Conservation (phyloP, 1,139 yeast species). For the Saccharomyces hybrid region DNA sequence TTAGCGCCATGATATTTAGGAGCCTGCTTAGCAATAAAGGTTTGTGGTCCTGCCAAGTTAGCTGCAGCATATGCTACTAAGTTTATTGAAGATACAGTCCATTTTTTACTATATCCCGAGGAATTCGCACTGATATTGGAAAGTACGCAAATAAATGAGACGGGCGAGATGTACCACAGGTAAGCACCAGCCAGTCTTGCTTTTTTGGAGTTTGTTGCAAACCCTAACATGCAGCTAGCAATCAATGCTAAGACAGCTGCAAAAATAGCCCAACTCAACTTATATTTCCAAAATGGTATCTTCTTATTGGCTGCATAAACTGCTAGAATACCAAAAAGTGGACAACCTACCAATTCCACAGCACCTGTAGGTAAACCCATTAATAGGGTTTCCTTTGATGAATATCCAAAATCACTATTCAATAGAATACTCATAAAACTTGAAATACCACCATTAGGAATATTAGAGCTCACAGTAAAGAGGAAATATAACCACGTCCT, state of each 20-base stretch:
- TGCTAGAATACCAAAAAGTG: slow-evolving; percentile 31
- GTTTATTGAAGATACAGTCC: slow-evolving; percentile 26
- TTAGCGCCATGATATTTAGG: slow-evolving; percentile 44
- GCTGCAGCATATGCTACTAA: slow-evolving; percentile 35
- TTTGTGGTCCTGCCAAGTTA: slow-evolving; percentile 61
- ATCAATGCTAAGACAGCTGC: slow-evolving; percentile 35
- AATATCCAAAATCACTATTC: slow-evolving; percentile 34
- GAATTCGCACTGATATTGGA: slow-evolving; percentile 31
- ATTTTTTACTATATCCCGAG: slow-evolving; percentile 32
- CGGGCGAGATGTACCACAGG: slow-evolving; percentile 30
- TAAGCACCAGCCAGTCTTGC: slow-evolving; percentile 41
- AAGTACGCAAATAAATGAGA: slow-evolving; percentile 33
- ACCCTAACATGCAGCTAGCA: slow-evolving; percentile 44
- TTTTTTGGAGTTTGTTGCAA: slow-evolving; percentile 32
- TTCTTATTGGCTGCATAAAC: slow-evolving; percentile 34
- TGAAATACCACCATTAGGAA: slow-evolving; percentile 29
- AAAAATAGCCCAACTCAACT: slow-evolving; percentile 40
- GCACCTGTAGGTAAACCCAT: slow-evolving; percentile 38
- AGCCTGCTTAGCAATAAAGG: slow-evolving; percentile 46
- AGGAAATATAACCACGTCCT: slow-evolving; percentile 45
- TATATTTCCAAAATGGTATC: slow-evolving; percentile 31
- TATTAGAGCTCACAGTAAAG: slow-evolving; percentile 33
- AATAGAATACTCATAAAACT: slow-evolving; percentile 34
- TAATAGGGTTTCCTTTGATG: slow-evolving; percentile 36
- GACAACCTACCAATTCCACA: slow-evolving; percentile 38